Percentiles rank a stretch among this genome's conserved stretches.
Evolutionary conservation across 441 rosid genomes (phyloP).

Genomic region (Biscutella laevigata): DNA sequence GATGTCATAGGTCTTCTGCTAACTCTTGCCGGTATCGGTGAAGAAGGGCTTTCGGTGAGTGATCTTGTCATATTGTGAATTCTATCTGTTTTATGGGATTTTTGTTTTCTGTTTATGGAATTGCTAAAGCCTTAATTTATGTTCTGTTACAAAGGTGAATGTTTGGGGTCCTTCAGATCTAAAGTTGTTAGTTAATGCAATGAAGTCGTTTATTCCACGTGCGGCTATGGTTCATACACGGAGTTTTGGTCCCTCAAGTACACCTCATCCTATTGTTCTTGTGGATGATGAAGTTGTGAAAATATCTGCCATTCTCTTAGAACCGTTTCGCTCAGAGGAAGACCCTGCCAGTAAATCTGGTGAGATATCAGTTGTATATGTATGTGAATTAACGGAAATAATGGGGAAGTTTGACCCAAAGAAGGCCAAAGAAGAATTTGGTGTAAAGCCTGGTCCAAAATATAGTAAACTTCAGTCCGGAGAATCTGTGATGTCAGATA

Average conservation of each 20-base stretch:
- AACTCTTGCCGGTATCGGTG: slow-evolving; percentile 38
- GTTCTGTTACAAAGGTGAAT: slow-evolving; percentile 53
- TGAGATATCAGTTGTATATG: slow-evolving; percentile 72
- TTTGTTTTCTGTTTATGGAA: background rate
- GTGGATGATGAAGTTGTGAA: slow-evolving; percentile 71
- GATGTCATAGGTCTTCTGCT: slow-evolving; percentile 24
- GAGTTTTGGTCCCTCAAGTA: slow-evolving; percentile 51
- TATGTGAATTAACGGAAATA: slow-evolving; percentile 78
- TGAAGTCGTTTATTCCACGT: slow-evolving; percentile 86
- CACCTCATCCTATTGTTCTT: slow-evolving; percentile 52
- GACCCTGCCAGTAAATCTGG: slow-evolving; percentile 45
- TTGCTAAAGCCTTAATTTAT: background rate
- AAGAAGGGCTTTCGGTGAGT: slow-evolving; percentile 35
- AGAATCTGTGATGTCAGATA: slow-evolving; percentile 72
- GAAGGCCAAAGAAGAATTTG: slow-evolving; percentile 62
- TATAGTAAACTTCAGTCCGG: slow-evolving; percentile 69
- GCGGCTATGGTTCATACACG: slow-evolving; percentile 90
- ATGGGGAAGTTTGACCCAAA: slow-evolving; percentile 70
- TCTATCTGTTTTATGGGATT: no score
- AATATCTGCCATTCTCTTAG: slow-evolving; percentile 74
- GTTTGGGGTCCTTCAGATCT: slow-evolving; percentile 97
- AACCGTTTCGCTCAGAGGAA: slow-evolving; percentile 30
- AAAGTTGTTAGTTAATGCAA: slow-evolving; percentile 70
- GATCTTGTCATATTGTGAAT: background rate
- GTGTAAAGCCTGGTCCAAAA: slow-evolving; percentile 74